Evolutionary conservation across 2,329 filamentous ascomycete species (phyloP).

Genomic region (Rhexocercosporidium sp.): DNA sequence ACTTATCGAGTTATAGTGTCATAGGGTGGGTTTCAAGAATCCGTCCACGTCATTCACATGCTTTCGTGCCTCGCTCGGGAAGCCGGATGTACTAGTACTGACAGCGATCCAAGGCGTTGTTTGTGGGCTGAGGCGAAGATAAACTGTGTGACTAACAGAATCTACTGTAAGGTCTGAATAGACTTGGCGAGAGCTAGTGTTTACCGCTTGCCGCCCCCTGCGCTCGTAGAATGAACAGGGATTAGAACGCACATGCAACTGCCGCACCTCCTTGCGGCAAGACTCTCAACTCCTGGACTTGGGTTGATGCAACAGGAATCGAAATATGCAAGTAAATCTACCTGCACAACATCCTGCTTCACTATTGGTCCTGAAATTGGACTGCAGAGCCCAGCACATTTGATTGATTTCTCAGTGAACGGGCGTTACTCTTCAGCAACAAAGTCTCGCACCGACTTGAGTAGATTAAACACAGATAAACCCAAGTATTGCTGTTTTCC

Average conservation of each 20-base stretch:
- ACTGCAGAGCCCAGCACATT: background rate
- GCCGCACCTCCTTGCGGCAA: background rate
- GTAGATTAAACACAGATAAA: background rate
- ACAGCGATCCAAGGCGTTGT: background rate
- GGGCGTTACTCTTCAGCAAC: background rate
- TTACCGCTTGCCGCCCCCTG: background rate
- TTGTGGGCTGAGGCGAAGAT: background rate
- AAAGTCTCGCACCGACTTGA: background rate
- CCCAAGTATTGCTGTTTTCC: background rate
- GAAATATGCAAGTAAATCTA: constrained; percentile 1
- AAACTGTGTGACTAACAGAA: background rate
- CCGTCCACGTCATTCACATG: background rate
- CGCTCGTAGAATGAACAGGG: background rate
- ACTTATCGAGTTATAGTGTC: background rate
- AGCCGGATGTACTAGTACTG: background rate
- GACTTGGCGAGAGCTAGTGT: background rate
- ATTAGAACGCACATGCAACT: background rate
- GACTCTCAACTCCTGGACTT: background rate
- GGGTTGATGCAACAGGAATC: background rate
- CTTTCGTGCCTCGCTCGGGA: background rate
- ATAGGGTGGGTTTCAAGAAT: background rate
- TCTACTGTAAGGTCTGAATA: background rate
- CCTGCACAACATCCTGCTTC: background rate
- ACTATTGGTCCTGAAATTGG: background rate
- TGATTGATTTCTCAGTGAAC: background rate